Evolutionary conservation across 768 basidiomycete genomes (phyloP), one percentile per base, ranked within the genome.

Genomic region (Coprinopsis cinerea): DNA sequence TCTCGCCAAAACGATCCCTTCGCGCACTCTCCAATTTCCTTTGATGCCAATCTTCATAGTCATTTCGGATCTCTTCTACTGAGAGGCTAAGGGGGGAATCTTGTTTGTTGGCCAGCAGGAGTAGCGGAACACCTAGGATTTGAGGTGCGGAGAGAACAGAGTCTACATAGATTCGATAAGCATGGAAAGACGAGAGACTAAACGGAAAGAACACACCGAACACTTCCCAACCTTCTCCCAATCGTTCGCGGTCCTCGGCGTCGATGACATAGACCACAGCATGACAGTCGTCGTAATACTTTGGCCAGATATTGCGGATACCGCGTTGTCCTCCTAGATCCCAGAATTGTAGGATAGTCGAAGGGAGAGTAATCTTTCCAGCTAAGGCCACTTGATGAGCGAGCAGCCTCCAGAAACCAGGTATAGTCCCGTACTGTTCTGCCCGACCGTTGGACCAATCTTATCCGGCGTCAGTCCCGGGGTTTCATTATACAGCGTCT

Each of bases 181-280:
- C 37, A 17, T 22, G 5, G 9, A 13, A 43, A 43, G 5, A 10
- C 17, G 4, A 23, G 23, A 22, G 23, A 11, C 42, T 11, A 9
- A 10, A 26, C 9, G 5, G 42, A 36, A 7, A 32, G 25, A 35
- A 67, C 88, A 50, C 66, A 96, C 95, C 93, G 58, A 99, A 98
- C 6, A 92, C 94, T 55, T 92, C 88, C 95, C 95, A 98, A 14
- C 92, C 91, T 73, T 98, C 96, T 42, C 83, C 79, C 23, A 98
- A 72, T 32, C 95, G 73, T 59, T 91, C 92, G 27, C 83, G 71
- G 71, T 99, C 95, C 55, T 87, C 81, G 7, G 93, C 92, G 64
- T 99, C 96, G 46, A 99, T 82, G 45, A 98, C 88, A 59, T 90
- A 99, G 34, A 88, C 92, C 39, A 98, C 91, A 6, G 94, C 95